Conservation (phyloP, 176 grass and related monocot species). For the Aechmea fasciata region DNA sequence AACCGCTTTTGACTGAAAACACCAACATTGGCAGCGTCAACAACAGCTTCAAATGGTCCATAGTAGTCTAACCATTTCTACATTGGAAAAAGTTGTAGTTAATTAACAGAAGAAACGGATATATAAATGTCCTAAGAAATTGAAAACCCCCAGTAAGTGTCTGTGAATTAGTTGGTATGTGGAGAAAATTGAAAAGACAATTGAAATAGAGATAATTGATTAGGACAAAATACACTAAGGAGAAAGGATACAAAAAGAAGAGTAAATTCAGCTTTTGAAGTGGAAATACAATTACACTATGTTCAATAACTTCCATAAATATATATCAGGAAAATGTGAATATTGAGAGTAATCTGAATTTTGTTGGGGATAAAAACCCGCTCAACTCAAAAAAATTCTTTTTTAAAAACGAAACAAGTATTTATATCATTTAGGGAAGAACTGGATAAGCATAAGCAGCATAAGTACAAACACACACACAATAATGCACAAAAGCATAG, state of each 20-base stretch:
- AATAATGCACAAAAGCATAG: background rate
- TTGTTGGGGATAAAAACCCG: too few species aligned
- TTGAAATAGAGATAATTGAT: background rate
- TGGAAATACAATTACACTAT: background rate
- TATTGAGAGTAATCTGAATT: too few species aligned
- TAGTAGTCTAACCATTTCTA: slow-evolving; percentile 59
- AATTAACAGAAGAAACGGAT: background rate
- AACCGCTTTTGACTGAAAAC: slow-evolving; percentile 45
- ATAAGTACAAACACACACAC: background rate
- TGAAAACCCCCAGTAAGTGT: background rate
- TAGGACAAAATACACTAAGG: background rate
- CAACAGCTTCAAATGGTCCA: slow-evolving; percentile 52
- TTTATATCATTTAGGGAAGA: too few species aligned
- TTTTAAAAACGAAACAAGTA: too few species aligned
- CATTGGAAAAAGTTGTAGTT: background rate
- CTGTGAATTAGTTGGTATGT: background rate
- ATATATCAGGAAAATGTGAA: background rate
- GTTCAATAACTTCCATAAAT: background rate
- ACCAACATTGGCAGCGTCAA: slow-evolving; percentile 61
- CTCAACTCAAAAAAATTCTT: too few species aligned
- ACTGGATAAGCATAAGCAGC: too few species aligned
- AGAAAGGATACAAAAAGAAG: background rate
- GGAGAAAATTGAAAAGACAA: background rate
- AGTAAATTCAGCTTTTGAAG: background rate
- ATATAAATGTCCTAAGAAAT: background rate